Conservation (phyloP, 352 stramenopile genomes). For the Globisporangium cylindrosporum region DNA sequence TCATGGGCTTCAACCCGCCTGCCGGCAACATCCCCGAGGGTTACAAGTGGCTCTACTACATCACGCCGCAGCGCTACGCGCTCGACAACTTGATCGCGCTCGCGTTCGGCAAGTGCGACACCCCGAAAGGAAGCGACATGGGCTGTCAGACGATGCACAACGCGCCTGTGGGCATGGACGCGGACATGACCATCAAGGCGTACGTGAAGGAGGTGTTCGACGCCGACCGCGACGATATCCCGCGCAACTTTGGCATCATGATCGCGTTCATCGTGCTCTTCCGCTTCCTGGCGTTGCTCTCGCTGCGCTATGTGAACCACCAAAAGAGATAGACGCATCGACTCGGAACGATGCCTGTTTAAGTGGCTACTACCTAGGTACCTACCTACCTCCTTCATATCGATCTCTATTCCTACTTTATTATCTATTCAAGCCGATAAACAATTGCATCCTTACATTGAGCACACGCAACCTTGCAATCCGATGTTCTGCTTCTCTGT, state of each 20-base stretch:
- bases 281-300: slow-evolving; percentile 21
- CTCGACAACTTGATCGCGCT: slow-evolving; percentile 6
- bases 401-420: background rate
- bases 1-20: slow-evolving; percentile 25
- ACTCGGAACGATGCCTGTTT: background rate
- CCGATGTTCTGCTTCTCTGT: background rate
- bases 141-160: slow-evolving; percentile 16
- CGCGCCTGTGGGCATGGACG: slow-evolving; percentile 7
- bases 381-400: background rate
- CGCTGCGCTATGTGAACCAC: slow-evolving; percentile 25
- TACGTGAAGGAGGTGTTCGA: slow-evolving; percentile 25
- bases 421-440: background rate
- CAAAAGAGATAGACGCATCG: slow-evolving; percentile 20
- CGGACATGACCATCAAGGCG: slow-evolving; percentile 15
- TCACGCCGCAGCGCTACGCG: slow-evolving; percentile 20
- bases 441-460: background rate
- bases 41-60: slow-evolving; percentile 28
- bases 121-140: background rate
- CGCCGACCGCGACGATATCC: slow-evolving; percentile 16
- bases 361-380: background rate
- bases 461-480: background rate
- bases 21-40: slow-evolving; percentile 17
- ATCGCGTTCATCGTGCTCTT: slow-evolving; percentile 25
- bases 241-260: slow-evolving; percentile 23
- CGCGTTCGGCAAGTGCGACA: slow-evolving; percentile 15